Evolutionary conservation across 495 filamentous ascomycete genomes (phyloP), one percentile per base, ranked within the genome.

Genomic region (Penicillium samsonianum): DNA sequence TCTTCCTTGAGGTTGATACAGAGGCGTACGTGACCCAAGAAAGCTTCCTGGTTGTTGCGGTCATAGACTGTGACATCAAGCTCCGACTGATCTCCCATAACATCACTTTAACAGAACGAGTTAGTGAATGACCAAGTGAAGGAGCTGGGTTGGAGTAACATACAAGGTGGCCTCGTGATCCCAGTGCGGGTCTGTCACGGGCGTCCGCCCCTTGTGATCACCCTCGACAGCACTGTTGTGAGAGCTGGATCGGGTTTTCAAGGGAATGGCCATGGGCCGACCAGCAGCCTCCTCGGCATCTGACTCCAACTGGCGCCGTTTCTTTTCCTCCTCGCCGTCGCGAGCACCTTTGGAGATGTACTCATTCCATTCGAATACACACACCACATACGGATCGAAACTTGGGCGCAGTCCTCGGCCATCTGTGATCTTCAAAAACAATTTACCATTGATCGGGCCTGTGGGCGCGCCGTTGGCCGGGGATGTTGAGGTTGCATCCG

Each of bases 51-150:
- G 53, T 88, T 86, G 31, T 85, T 80, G 45, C 90, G 86, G 64
- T 96, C 94, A 67, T 98, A 98, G 19, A 98, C 86, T 14, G 92
- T 96, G 19, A 98, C 85, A 67, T 96, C 92, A 37, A 98, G 83
- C 65, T 95, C 87, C 55, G 92, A 92, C 65, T 96, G 86, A 59
- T 92, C 88, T 58, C 92, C 92, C 44, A 97, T 86, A 58, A 98
- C 93, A 74, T 98, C 94, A 78, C 93, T 98, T 50, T n/a, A 60
- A 3, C n/a, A 57, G 28, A 42, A 57, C 16, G 16, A 14, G 52
- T 61, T 55, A 71, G 61, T 59, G 59, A 50, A 33, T 50, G 51
- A 50, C 31, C 35, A 48, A 17, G 35, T 35, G 22, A 42, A 42
- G 31, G 55, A 55, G 25, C 11, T 42, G 44, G 46, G 47, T 50